phyloP scores from a whole-genome alignment of 768 basidiomycete genomes.

The Epithele typhae region DNA sequence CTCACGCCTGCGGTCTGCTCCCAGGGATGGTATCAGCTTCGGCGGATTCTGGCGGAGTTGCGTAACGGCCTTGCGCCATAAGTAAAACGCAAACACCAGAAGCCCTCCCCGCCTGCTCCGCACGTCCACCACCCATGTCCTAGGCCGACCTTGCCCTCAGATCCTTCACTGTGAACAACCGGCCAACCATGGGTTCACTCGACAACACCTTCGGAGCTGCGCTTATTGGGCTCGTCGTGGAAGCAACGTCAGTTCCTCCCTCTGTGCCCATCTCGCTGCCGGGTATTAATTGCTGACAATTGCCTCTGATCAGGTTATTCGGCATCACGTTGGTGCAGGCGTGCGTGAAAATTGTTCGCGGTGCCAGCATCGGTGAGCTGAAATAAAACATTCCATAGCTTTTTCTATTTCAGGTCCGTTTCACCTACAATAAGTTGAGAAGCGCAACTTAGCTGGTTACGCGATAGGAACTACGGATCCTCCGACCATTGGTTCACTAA shows the following conservation, averaged over 20 bases:
- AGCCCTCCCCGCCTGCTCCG: too few species aligned
- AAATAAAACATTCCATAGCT: too few species aligned
- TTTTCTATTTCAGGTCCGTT: conserved; percentile 10
- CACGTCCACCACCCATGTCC: too few species aligned
- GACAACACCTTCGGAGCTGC: conserved; percentile 38
- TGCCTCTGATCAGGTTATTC: conserved; percentile 41
- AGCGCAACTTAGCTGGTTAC: neutral
- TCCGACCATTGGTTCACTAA: conserved; percentile 37
- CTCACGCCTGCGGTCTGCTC: too few species aligned
- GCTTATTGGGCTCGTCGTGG: conserved; percentile 40
- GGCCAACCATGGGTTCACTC: conserved; percentile 10
- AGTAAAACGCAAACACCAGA: too few species aligned
- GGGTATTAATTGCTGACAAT: neutral
- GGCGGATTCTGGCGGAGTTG: too few species aligned
- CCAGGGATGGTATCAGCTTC: too few species aligned
- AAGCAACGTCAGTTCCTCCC: conserved; percentile 38
- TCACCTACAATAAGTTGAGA: neutral
- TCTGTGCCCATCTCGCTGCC: too few species aligned
- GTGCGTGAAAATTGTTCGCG: conserved; percentile 2
- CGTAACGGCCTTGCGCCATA: too few species aligned
- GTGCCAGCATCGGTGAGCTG: too few species aligned
- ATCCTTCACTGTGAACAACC: too few species aligned
- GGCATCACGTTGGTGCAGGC: conserved; percentile 39
- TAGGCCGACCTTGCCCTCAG: too few species aligned
- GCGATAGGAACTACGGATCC: conserved; percentile 34